Base-by-base conservation (phyloP, 257 asterid genomes). In the Knoxia roxburghii region DNA sequence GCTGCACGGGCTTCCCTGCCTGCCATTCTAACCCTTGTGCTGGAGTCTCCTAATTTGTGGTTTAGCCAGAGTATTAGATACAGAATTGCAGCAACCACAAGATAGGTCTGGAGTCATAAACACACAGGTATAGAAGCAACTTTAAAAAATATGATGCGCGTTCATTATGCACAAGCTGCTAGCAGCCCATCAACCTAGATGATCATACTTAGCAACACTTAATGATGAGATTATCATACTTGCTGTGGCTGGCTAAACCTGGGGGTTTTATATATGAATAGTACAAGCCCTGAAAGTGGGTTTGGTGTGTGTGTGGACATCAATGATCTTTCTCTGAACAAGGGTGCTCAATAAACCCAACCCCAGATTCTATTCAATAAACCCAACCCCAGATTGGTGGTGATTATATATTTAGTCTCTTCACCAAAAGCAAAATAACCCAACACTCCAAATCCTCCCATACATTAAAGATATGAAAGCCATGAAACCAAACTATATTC, bases 391-490 rank as follows among this genome's bases (percentile, higher is more conserved):
- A 91, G 83, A 79, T 91, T 91, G 17, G 91, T 84, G 2, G 98
- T 91, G 77, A 89, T 84, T 73, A 89, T 87, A 68, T 91, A 96
- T 50, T 79, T 78, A 0, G 98, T 91, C 14, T 78, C 80, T 2
- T 76, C 81, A 1, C 98, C 98, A 72, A 79, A 89, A 0, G 98
- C 98, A 59, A 89, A 84, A 80, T 91, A 91, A 1, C 96, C 98
- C 80, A 89, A 64, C 0, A 72, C 69, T 54, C 95, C 98, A 68
- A 91, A 91, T 49, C 53, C 77, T 1, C n/a, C 82, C 95, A 75
- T 69, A 91, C 87, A 91, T 76, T 6, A 85, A 32, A 2, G 95
- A 88, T 30, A 87, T 89, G 56, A 91, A 80, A 20, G 80, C 70
- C 91, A 91, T 89, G 30, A 95, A 76, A 64, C 64, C 76, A 77